Conservation (phyloP, 1,139 yeast genomes). For the Taphrina flavorubra region DNA sequence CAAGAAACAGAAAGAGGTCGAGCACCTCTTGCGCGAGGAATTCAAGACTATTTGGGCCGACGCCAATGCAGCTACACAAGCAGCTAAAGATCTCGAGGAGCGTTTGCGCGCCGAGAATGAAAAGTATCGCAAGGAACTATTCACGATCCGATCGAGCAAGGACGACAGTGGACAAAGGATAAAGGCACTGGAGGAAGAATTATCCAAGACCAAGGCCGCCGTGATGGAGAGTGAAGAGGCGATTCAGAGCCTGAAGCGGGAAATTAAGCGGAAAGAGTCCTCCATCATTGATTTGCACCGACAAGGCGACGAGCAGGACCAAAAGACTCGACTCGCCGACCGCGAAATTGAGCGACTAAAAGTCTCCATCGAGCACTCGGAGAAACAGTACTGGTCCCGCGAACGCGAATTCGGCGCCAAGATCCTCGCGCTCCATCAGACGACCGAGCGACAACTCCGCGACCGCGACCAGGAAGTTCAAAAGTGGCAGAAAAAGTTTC, state of each 20-base stretch:
- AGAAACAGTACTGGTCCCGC: constrained; percentile 9
- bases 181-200: not conserved
- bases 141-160: not conserved
- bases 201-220: not conserved
- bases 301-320: constrained; percentile 5
- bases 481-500: not conserved
- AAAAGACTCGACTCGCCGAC: not conserved
- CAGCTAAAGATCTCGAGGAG: not conserved
- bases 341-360: not conserved
- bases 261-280: constrained; percentile 5
- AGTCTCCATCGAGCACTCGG: not conserved
- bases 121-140: constrained; percentile 6
- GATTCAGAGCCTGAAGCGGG: not conserved
- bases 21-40: constrained; percentile 9
- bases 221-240: not conserved
- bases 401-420: constrained; percentile 16
- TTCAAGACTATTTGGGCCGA: constrained; percentile 8
- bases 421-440: not conserved
- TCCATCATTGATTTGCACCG: constrained; percentile 17
- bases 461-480: not conserved
- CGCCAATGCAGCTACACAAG: not conserved
- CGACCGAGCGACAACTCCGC: not conserved
- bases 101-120: constrained; percentile 12
- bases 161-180: not conserved
- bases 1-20: not conserved